Evolutionary conservation across 805 yeast genomes (phyloP), one percentile per base, ranked within the genome.

Genomic region (Candida lessepsii): DNA sequence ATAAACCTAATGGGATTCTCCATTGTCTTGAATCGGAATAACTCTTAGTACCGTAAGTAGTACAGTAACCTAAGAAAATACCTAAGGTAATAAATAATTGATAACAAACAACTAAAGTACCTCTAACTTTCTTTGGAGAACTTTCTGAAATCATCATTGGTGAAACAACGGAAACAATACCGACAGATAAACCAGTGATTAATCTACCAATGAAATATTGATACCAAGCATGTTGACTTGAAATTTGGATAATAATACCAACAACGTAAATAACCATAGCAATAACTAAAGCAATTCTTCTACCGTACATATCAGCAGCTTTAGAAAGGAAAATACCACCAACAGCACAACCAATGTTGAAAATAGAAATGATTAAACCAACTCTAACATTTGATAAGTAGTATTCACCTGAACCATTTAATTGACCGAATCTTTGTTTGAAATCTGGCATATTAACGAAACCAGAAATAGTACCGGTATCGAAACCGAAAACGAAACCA

Each of bases 401-500:
- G 47, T 59, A 57, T 3, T 50, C 60, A 42, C 81, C 83, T 10
- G 55, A 53, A 5, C 56, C 40, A 41, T 62, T 47, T 5, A 45
- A 13, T 42, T 65, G 60, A 56, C 85, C 86, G 47, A 81, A 80
- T 53, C 81, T 65, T 20, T 45, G 40, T 36, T 59, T 54, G 59
- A 75, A 81, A 47, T 79, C 78, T 9, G 65, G 50, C 80, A 81
- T 76, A 57, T 76, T 77, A 40, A 80, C 76, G 54, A 82, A 78
- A 50, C 87, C 87, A 29, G 85, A 80, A 59, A 82, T 77, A 49
- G 88, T 81, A 67, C 87, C 88, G 40, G 86, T 82, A 68, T 82
- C 88, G 74, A 81, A 82, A 46, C 88, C 88, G 55, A 81, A 83
- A 27, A 82, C 80, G 56, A 78, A 82, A 32, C 89, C 89, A 67